These are phyloP conservation scores for Elsinoe arachidis DNA, from an alignment of 2,329 filamentous ascomycete genomes.

Conservation along the genomic window DNA sequence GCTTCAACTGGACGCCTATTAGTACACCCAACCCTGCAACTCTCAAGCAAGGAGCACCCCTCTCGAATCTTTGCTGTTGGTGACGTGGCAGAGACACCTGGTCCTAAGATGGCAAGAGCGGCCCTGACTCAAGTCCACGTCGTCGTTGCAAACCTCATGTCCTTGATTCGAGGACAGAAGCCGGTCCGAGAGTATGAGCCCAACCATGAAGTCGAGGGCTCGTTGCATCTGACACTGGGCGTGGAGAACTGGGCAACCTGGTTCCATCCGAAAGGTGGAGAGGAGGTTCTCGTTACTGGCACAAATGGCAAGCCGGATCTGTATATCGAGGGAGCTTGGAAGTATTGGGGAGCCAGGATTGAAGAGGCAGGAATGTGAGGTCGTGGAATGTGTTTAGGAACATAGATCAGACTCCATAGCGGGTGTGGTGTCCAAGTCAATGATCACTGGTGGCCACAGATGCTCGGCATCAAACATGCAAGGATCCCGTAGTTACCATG, in stretches of 20 bases:
- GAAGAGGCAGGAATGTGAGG: neutral
- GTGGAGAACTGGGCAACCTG: neutral
- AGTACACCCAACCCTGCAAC: conserved; percentile 48
- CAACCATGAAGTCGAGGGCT: neutral
- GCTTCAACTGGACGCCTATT: conserved; percentile 17
- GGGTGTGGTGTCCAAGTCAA: too few relatives aligned
- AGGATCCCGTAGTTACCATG: too few relatives aligned
- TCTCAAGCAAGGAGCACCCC: conserved; percentile 37
- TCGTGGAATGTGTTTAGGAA: too few relatives aligned
- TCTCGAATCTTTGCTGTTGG: conserved; percentile 54
- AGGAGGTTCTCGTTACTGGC: neutral
- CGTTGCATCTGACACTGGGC: neutral
- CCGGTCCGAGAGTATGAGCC: neutral
- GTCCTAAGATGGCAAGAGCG: conserved; percentile 46
- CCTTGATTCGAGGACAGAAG: neutral
- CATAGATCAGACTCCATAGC: too few relatives aligned
- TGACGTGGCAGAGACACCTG: conserved; percentile 49
- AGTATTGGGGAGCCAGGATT: neutral
- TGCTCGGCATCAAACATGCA: too few relatives aligned
- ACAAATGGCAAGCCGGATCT: neutral
- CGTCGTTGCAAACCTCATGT: neutral
- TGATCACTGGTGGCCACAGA: neutral
- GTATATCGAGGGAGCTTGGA: neutral
- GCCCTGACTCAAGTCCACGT: neutral
- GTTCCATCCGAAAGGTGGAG: neutral